Evolutionary conservation across 192 early-diverging fungal genomes (phyloP), one percentile per base, ranked within the genome.

Genomic region (Umbelopsis sp.): DNA sequence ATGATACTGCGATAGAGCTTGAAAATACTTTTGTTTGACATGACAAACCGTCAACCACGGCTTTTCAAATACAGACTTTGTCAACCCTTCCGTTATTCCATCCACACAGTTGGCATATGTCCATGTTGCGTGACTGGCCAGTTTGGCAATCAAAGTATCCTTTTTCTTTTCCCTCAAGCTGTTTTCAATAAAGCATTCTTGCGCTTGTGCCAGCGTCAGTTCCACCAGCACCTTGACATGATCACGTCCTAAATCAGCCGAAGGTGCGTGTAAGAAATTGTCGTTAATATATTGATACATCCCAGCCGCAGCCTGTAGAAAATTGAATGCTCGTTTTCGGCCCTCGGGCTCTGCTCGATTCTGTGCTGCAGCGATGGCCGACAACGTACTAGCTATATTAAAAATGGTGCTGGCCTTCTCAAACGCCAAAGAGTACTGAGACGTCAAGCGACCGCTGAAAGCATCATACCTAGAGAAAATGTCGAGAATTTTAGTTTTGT

Each of bases 321-420:
- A 96, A 75, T 95, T 91, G 69, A 90, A 94, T 1, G 95, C 91
- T 51, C 87, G 82, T 78, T 95, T 96, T 41, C 93, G 82, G 1
- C 91, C 92, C 18, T 86, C 81, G 9, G 85, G 72, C 49, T 95
- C 92, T 16, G 84, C 88, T 11, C 94, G 85, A 68, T 91, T 90
- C 78, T 94, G 92, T 0, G 81, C 73, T 12, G 89, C 83, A n/a
- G 90, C 93, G 66, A 92, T 89, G 20, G 92, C 81, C 4, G 86
- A 92, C 48, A 93, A 79, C 9, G 87, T 87, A 2, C 93, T 91
- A 1, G 94, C 97, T 66, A 97, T 90, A 74, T 98, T 97, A 82
- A 97, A 99, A 70, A 99, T 91, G 11, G 92, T 88, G 76, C 91
- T 93, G 0, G 96, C 97, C 81, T 98, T 98, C 72, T 99, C 97